phyloP scores from a whole-genome alignment of 1,139 yeast genomes.

The Magnusiomyces suaveolens region DNA sequence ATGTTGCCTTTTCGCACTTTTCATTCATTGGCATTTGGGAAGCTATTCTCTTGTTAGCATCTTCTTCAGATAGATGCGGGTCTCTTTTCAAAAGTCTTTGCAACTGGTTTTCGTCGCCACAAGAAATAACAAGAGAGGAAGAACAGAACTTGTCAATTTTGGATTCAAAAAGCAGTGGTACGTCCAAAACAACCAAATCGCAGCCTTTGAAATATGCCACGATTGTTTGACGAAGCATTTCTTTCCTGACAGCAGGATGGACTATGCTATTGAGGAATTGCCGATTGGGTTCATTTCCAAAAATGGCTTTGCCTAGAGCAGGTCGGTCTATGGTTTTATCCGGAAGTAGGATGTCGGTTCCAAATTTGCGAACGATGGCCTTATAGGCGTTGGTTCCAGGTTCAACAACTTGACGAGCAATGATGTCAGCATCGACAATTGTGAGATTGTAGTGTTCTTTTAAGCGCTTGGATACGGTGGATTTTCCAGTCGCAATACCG shows the following conservation, averaged over 20 bases:
- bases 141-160: slow-evolving; percentile 67
- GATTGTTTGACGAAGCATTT: slow-evolving; percentile 51
- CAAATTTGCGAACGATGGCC: slow-evolving; percentile 53
- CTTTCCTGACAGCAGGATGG: slow-evolving; percentile 79
- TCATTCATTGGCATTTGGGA: slow-evolving; percentile 65
- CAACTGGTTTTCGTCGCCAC: slow-evolving; percentile 50
- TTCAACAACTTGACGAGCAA: slow-evolving; percentile 75
- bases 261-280: slow-evolving; percentile 59
- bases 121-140: slow-evolving; percentile 54
- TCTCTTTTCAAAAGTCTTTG: slow-evolving; percentile 58
- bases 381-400: slow-evolving; percentile 70
- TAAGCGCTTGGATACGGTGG: slow-evolving; percentile 67
- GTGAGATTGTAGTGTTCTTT: slow-evolving; percentile 44
- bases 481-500: slow-evolving; percentile 91
- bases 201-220: slow-evolving; percentile 45
- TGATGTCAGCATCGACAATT: slow-evolving; percentile 79
- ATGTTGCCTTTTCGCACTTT: slow-evolving; percentile 53
- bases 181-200: slow-evolving; percentile 65
- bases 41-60: slow-evolving; percentile 60
- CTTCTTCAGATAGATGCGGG: slow-evolving; percentile 53
- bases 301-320: slow-evolving; percentile 69
- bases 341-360: slow-evolving; percentile 40
- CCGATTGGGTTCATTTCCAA: slow-evolving; percentile 50
- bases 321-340: slow-evolving; percentile 48
- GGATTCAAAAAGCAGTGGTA: slow-evolving; percentile 81